Evolutionary conservation across 257 asterid genomes (phyloP).

Genomic region (Lantana camara): DNA sequence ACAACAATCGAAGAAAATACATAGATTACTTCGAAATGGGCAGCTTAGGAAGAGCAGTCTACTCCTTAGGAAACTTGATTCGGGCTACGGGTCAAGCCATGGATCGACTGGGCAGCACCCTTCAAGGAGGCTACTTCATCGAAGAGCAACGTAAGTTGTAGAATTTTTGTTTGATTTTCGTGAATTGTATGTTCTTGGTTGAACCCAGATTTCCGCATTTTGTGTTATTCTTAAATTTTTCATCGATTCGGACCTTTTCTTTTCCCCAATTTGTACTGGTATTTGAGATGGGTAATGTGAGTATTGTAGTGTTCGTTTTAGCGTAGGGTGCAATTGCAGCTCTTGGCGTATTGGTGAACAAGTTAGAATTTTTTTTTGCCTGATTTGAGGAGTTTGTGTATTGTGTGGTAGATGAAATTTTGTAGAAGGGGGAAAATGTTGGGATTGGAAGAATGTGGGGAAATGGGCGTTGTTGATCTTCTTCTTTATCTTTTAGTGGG

Average conservation of each 20-base stretch:
- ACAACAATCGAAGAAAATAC: neutral
- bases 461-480: conserved; percentile 14
- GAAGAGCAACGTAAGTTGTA: conserved; percentile 57
- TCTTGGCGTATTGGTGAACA: neutral
- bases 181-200: neutral
- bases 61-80: conserved; percentile 68
- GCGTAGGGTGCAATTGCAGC: neutral
- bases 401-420: neutral
- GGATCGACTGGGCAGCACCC: conserved; percentile 74
- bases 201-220: conserved; percentile 10
- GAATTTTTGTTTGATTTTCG: neutral
- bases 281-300: neutral
- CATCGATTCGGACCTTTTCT: neutral
- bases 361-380: neutral
- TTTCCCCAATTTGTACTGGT: neutral
- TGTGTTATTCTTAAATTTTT: conserved; percentile 7
- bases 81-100: conserved; percentile 78
- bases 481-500: conserved; percentile 1
- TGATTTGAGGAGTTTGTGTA: neutral
- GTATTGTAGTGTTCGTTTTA: neutral
- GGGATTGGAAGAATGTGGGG: conserved; percentile 11
- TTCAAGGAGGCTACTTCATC: conserved; percentile 63
- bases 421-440: conserved; percentile 6
- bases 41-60: conserved; percentile 66
- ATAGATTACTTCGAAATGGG: conserved; percentile 51